Conservation (phyloP, 2,329 filamentous ascomycete species). For the Aspergillus pseudonomiae region DNA sequence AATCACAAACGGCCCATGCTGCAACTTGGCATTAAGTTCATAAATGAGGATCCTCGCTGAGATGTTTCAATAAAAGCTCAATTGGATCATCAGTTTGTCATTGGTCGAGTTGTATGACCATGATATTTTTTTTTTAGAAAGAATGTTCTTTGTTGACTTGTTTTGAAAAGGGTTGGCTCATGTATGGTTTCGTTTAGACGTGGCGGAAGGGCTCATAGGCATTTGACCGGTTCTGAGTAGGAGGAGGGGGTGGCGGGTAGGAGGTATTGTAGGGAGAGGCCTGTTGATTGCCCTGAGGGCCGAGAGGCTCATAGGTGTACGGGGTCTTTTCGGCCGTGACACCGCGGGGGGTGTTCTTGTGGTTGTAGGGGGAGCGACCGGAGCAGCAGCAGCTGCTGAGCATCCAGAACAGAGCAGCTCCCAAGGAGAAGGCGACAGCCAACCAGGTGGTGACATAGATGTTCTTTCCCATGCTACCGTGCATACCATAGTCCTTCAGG, state of each 20-base stretch:
- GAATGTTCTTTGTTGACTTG: neutral
- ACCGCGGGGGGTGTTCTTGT: constrained; percentile 44
- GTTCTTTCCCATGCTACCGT: constrained; percentile 65
- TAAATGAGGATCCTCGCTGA: constrained; percentile 5
- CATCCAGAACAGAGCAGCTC: constrained; percentile 83
- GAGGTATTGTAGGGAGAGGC: constrained; percentile 24
- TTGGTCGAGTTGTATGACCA: neutral
- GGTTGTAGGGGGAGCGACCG: constrained; percentile 59
- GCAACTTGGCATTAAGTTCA: constrained; percentile 21
- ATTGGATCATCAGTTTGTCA: neutral
- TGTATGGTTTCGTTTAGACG: constrained; percentile 26
- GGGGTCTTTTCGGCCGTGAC: constrained; percentile 62
- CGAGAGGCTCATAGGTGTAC: constrained; percentile 62
- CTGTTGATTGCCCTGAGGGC: constrained; percentile 27
- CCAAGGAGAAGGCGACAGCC: constrained; percentile 74
- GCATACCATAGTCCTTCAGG: constrained; percentile 72
- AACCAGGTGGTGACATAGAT: constrained; percentile 80
- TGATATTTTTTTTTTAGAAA: neutral
- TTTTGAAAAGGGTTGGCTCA: neutral
- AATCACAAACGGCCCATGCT: constrained; percentile 8
- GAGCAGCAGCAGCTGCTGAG: constrained; percentile 90
- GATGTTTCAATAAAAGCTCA: neutral
- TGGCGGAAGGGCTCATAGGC: constrained; percentile 45
- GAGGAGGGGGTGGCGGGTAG: constrained; percentile 32
- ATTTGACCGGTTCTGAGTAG: constrained; percentile 24